Conservation (phyloP, 2,329 filamentous ascomycete genomes). For the Monilinia polystroma region DNA sequence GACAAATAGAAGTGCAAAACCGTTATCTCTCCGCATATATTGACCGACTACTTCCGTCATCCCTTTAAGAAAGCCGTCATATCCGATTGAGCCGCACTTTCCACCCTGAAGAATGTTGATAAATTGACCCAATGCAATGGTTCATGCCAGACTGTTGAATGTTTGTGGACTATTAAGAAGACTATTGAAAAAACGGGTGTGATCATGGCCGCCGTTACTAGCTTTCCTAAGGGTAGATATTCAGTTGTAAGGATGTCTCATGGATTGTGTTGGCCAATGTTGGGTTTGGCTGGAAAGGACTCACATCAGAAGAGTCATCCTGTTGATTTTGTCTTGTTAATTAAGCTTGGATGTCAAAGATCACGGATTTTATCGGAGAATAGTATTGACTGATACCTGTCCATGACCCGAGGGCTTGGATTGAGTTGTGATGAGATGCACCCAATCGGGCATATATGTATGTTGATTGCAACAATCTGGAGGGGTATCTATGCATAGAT, state of each 20-base stretch:
- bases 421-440: not conserved
- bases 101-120: not conserved
- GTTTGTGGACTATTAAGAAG: not conserved
- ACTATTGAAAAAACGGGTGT: not conserved
- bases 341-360: not conserved
- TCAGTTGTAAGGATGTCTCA: not conserved
- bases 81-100: not conserved
- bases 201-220: not conserved
- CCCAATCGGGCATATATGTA: not conserved
- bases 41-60: not conserved
- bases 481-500: not conserved
- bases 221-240: not conserved
- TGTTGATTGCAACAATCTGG: not conserved
- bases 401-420: not conserved
- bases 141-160: not conserved
- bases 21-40: not conserved
- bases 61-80: not conserved
- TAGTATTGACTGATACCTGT: not conserved
- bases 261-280: not conserved
- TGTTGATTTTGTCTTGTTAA: not conserved
- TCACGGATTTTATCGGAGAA: not conserved
- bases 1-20: not conserved
- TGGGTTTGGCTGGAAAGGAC: not conserved
- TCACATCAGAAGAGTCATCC: not conserved
- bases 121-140: not conserved